These are phyloP conservation scores for Piper longum DNA, from an alignment of 164 flowering plant genomes.

Conservation along the genomic window DNA sequence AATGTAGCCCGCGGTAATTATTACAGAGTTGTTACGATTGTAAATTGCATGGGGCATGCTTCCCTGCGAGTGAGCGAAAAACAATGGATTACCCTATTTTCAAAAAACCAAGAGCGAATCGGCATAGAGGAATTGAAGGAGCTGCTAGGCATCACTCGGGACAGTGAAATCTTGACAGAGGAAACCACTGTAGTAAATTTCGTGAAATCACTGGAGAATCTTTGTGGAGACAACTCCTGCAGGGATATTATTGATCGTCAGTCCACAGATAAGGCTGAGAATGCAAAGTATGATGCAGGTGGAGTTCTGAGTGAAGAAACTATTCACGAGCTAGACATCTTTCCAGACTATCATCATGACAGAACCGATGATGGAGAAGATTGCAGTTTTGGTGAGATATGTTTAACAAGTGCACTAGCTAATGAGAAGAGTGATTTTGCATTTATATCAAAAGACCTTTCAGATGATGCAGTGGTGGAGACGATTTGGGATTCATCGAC, in stretches of 20 bases:
- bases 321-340: neutral
- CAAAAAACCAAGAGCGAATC: conserved; percentile 27
- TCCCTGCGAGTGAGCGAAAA: conserved; percentile 52
- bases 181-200: conserved; percentile 46
- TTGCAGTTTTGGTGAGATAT: neutral
- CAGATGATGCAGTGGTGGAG: neutral
- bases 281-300: neutral
- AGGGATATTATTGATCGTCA: neutral
- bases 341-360: neutral
- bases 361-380: neutral
- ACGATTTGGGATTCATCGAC: neutral
- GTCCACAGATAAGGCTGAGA: neutral
- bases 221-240: conserved; percentile 18
- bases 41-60: conserved; percentile 53
- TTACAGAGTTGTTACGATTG: conserved; percentile 38
- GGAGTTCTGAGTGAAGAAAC: neutral
- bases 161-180: conserved; percentile 15
- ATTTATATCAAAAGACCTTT: neutral
- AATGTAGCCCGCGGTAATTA: conserved; percentile 27
- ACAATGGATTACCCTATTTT: conserved; percentile 62
- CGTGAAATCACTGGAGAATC: conserved; percentile 31
- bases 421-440: neutral
- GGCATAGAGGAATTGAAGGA: conserved; percentile 19
- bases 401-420: neutral
- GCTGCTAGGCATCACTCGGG: conserved; percentile 24